Percentiles rank a stretch among this genome's conserved stretches.
These are phyloP conservation scores for Hanseniaspora pseudoguilliermondii DNA, from an alignment of 805 yeast species.

Conservation along the genomic window DNA sequence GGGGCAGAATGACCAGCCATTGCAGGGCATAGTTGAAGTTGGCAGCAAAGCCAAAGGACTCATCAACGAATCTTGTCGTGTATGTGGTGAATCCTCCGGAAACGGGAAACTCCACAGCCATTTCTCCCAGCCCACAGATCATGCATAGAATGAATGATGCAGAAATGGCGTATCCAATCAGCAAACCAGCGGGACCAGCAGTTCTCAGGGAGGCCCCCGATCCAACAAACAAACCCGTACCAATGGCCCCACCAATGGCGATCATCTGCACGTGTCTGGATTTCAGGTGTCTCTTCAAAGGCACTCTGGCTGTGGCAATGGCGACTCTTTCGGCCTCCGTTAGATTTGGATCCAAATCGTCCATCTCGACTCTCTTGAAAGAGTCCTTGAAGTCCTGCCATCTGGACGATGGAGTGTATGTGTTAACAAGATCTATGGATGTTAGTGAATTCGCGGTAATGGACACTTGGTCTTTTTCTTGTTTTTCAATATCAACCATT, in stretches of 20 bases:
- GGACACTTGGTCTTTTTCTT: not conserved
- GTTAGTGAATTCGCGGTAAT: not conserved
- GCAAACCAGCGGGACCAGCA: slow-evolving; percentile 58
- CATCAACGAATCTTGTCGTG: slow-evolving; percentile 46
- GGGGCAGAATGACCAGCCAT: slow-evolving; percentile 40
- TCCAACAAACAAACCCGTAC: slow-evolving; percentile 67
- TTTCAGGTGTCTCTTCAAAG: slow-evolving; percentile 42
- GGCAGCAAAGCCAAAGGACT: slow-evolving; percentile 50
- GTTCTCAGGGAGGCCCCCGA: slow-evolving; percentile 48
- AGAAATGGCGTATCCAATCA: slow-evolving; percentile 42
- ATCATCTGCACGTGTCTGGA: slow-evolving; percentile 50
- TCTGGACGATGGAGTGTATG: not conserved
- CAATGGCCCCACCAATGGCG: slow-evolving; percentile 60
- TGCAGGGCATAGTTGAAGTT: slow-evolving; percentile 46
- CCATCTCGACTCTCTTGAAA: slow-evolving; percentile 31
- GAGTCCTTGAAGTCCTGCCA: slow-evolving; percentile 40
- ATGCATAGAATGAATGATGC: slow-evolving; percentile 47
- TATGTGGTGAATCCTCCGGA: slow-evolving; percentile 56
- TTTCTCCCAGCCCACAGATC: slow-evolving; percentile 49
- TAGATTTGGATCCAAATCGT: slow-evolving; percentile 29
- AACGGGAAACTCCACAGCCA: slow-evolving; percentile 48
- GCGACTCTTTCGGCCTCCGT: slow-evolving; percentile 37
- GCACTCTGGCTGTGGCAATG: slow-evolving; percentile 38
- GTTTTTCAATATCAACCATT: slow-evolving; percentile 9
- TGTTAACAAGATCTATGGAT: not conserved